Base-by-base conservation (phyloP, 495 filamentous ascomycete species). In the Elasticomyces elasticus region DNA sequence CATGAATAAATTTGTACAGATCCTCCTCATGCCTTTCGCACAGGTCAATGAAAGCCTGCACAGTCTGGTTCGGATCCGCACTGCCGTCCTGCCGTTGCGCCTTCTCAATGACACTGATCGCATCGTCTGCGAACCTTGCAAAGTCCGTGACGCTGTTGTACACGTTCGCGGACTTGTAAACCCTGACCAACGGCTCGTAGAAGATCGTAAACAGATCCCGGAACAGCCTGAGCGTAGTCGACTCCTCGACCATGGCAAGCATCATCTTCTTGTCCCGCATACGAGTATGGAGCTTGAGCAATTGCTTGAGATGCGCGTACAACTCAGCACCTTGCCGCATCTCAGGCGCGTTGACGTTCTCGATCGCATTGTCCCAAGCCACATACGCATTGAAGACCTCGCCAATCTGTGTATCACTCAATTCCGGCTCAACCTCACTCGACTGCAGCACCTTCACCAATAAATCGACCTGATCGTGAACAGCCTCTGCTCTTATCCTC, bases 1-100 rank as follows among this genome's bases (percentile, higher is more conserved):
- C 94, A 64, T 98, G 92, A 2, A 98, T 82, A 64, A 98, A 98
- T 65, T 95, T 96, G 76, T 98, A 98, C 66, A 98, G 94, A 73
- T 94, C 90, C 65, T 87, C 80, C 70, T 98, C 84, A 66, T 98
- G 92, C 15, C 92, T 81, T 53, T 87, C 86, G 67, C 92, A 98
- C 38, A 98, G 79, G 66, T 98, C 94, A 66, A 97, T 98, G 67
- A 98, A 98, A 31, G 87, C 79, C 67, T 98, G 92, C n/a, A 98
- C 92, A 0, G 92, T 98, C 71, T 95, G 89, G 70, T 98, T 98
- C 13, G 92, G 92, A 65, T 98, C 92, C 0, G 89, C 89, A 0
- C 85, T 85, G 41, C 91, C 82, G 67, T 95, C 94, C 68, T 96
- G 89, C 27, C 86, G 82, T 62, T 94, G 89, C 54, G 87, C 89